A percentile compares a stretch with the other conserved stretches of the same genome.
Evolutionary conservation across 192 early-diverging fungal species (phyloP).

Genomic region (Radiomyces spectabilis): DNA sequence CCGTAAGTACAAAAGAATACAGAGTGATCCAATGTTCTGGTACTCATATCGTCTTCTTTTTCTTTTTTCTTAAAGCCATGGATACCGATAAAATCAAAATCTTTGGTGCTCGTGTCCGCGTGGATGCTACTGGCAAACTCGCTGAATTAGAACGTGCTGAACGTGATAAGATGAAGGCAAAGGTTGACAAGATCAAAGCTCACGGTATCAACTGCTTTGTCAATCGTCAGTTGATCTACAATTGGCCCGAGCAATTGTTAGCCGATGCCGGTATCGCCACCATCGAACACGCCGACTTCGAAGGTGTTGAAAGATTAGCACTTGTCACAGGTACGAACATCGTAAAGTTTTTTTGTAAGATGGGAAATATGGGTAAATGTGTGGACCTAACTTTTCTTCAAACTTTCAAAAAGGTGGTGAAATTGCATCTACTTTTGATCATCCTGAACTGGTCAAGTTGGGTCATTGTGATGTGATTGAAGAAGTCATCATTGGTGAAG

Average conservation of each 20-base stretch:
- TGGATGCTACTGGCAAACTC: conserved; percentile 93
- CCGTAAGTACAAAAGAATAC: conserved; percentile 42
- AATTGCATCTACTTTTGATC: conserved; percentile 97
- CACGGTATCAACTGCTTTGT: conserved; percentile 99
- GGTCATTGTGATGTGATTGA: conserved; percentile 96
- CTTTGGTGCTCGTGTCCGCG: conserved; percentile 94
- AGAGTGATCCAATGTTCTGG: neutral
- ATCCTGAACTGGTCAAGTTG: conserved; percentile 91
- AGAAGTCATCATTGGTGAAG: conserved; percentile 98
- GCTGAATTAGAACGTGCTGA: conserved; percentile 98
- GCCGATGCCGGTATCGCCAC: conserved; percentile 95
- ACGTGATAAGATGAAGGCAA: conserved; percentile 95
- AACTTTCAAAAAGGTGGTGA: conserved; percentile 67
- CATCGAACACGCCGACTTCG: conserved; percentile 99
- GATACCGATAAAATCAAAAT: conserved; percentile 99
- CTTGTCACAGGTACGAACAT: conserved; percentile 69
- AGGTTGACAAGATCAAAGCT: conserved; percentile 96
- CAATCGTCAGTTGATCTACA: conserved; percentile 99
- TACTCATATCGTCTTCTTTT: neutral
- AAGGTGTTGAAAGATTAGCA: conserved; percentile 94
- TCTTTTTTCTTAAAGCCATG: conserved; percentile 62
- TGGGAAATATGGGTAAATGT: neutral
- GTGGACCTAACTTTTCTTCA: too few relatives aligned
- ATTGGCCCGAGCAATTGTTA: conserved; percentile 99
- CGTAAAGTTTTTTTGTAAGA: neutral